phyloP scores from a whole-genome alignment of 805 yeast species.

The Kluyveromyces wickerhamii region DNA sequence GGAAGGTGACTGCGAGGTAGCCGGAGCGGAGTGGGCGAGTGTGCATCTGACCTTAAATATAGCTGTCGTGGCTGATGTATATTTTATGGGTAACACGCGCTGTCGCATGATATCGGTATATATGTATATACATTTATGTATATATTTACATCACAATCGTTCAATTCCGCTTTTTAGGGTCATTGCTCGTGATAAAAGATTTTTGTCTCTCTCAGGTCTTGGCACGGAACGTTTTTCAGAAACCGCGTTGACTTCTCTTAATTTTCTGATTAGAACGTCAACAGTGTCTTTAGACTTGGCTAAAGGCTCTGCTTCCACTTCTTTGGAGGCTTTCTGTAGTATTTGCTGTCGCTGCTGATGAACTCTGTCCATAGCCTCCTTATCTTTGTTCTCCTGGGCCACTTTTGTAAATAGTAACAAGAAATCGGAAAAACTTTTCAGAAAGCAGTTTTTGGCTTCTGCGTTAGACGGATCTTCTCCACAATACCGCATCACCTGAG shows the following conservation, averaged over 20 bases:
- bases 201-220: conserved; percentile 4
- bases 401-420: conserved; percentile 54
- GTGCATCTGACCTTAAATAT: no score
- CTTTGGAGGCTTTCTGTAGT: conserved; percentile 22
- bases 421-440: conserved; percentile 54
- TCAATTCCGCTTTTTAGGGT: conserved; percentile 2
- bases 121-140: no score
- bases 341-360: conserved; percentile 56
- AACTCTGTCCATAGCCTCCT: conserved; percentile 60
- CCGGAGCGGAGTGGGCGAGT: no score
- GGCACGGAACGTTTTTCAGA: conserved; percentile 8
- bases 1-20: no score
- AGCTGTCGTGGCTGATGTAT: no score
- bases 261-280: conserved; percentile 19
- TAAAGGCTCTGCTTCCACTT: conserved; percentile 6
- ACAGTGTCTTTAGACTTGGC: conserved; percentile 17
- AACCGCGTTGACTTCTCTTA: conserved; percentile 21
- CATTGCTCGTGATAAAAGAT: conserved; percentile 1
- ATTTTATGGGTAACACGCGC: no score
- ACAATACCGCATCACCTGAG: conserved; percentile 55
- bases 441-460: conserved; percentile 49
- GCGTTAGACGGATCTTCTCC: conserved; percentile 58
- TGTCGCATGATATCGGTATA: no score
- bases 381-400: conserved; percentile 53
- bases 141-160: background rate